Conservation (phyloP, 2,329 filamentous ascomycete genomes). For the Trichothecium roseum region DNA sequence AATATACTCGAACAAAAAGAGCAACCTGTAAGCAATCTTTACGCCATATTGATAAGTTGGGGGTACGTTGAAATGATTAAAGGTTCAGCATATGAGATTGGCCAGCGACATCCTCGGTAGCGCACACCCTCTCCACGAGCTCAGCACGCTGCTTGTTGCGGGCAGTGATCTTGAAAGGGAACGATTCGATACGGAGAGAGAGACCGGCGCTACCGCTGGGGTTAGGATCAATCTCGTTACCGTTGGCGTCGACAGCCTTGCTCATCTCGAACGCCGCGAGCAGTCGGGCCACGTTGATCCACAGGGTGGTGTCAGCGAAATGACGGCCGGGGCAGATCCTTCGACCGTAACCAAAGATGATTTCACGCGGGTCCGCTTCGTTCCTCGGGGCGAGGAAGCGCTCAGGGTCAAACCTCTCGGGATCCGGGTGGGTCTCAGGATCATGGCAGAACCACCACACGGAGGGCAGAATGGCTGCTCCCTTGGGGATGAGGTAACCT, state of each 20-base stretch:
- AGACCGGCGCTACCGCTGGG: constrained; percentile 4
- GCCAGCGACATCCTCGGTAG: too few relatives aligned
- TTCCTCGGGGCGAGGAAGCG: constrained; percentile 3
- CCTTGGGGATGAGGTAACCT: constrained; percentile 16
- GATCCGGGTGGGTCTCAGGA: constrained; percentile 2
- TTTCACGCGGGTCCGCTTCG: constrained; percentile 8
- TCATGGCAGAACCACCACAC: constrained; percentile 14
- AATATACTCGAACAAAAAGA: too few relatives aligned
- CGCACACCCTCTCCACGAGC: too few relatives aligned
- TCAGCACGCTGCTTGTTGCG: neutral
- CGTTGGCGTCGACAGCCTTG: constrained; percentile 21
- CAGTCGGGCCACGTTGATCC: constrained; percentile 18
- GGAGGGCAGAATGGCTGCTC: constrained; percentile 12
- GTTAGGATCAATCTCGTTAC: constrained; percentile 6
- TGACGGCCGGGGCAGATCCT: constrained; percentile 11
- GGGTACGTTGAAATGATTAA: too few relatives aligned
- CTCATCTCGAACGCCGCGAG: constrained; percentile 29
- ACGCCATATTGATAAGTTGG: too few relatives aligned
- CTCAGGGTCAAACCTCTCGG: constrained; percentile 3
- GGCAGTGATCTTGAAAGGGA: constrained; percentile 4
- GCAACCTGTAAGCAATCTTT: too few relatives aligned
- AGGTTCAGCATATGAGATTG: too few relatives aligned
- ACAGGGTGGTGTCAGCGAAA: constrained; percentile 10
- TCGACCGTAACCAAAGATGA: constrained; percentile 11
- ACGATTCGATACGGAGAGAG: constrained; percentile 4